Evolutionary conservation across 768 basidiomycete species (phyloP).

Genomic region (Naganishia friedmannii): DNA sequence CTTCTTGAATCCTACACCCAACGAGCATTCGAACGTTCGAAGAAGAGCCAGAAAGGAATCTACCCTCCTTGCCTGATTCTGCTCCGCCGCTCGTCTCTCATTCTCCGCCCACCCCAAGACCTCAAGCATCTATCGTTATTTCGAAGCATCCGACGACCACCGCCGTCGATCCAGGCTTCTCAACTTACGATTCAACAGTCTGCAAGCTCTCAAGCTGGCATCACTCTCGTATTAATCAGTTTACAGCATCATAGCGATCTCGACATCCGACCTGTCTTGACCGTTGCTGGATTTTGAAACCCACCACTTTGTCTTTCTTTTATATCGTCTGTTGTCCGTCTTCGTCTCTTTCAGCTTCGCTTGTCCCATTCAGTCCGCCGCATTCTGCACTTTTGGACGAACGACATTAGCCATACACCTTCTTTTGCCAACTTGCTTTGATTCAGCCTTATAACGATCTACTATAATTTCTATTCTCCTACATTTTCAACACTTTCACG

Average conservation of each 20-base stretch:
- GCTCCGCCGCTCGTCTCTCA: constrained; percentile 9
- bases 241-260: constrained; percentile 24
- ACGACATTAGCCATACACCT: neutral
- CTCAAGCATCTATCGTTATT: neutral
- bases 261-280: constrained; percentile 25
- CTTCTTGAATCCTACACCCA: neutral
- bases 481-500: neutral
- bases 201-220: constrained; percentile 19
- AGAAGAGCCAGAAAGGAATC: constrained; percentile 24
- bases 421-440: constrained; percentile 5
- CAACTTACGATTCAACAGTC: neutral
- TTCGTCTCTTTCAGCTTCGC: constrained; percentile 9
- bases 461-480: constrained; percentile 13
- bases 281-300: constrained; percentile 25
- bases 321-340: neutral
- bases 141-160: constrained; percentile 15
- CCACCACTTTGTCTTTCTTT: constrained; percentile 25
- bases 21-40: neutral
- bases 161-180: neutral
- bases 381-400: neutral
- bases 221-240: constrained; percentile 12
- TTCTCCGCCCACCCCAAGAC: neutral
- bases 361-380: neutral
- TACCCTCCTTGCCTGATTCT: constrained; percentile 10
- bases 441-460: constrained; percentile 20